Evolutionary conservation across 2,329 filamentous ascomycete species (phyloP).

Genomic region (Ceratocystis destructans): DNA sequence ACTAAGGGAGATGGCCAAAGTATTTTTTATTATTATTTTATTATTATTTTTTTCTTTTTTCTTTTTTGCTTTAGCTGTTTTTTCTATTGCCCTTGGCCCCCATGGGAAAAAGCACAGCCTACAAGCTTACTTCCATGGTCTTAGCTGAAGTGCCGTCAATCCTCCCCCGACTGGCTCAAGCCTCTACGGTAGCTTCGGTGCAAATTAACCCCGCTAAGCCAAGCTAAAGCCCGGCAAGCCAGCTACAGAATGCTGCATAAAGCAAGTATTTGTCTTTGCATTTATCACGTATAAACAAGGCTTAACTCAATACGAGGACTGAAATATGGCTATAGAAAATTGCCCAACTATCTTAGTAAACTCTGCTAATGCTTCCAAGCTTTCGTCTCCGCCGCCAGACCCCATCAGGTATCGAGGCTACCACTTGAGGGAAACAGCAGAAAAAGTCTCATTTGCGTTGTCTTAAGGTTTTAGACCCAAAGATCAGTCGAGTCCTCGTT

Average conservation of each 20-base stretch:
- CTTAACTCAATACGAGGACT: neutral
- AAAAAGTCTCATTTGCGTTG: too few species aligned
- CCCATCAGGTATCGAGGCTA: too few species aligned
- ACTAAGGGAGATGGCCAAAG: neutral
- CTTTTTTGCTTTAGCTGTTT: neutral
- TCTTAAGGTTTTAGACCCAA: too few species aligned
- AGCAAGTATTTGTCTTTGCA: too few species aligned
- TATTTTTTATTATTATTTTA: neutral
- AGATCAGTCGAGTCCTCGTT: too few species aligned
- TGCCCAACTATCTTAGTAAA: neutral
- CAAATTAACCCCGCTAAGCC: neutral
- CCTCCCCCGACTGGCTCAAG: neutral
- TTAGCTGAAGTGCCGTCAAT: neutral
- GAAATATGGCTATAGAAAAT: neutral
- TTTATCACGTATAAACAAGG: neutral
- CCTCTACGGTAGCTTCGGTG: neutral
- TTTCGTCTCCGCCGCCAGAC: too few species aligned
- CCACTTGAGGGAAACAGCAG: too few species aligned
- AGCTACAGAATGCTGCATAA: neutral
- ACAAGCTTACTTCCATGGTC: conserved; percentile 1
- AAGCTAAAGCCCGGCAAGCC: neutral
- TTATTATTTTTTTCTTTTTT: neutral
- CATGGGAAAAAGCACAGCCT: neutral
- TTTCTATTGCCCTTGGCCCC: neutral
- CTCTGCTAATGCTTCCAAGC: too few species aligned